These are phyloP conservation scores for Sporothrix dimorphospora DNA, from an alignment of 2,329 filamentous ascomycete genomes.

Conservation along the genomic window DNA sequence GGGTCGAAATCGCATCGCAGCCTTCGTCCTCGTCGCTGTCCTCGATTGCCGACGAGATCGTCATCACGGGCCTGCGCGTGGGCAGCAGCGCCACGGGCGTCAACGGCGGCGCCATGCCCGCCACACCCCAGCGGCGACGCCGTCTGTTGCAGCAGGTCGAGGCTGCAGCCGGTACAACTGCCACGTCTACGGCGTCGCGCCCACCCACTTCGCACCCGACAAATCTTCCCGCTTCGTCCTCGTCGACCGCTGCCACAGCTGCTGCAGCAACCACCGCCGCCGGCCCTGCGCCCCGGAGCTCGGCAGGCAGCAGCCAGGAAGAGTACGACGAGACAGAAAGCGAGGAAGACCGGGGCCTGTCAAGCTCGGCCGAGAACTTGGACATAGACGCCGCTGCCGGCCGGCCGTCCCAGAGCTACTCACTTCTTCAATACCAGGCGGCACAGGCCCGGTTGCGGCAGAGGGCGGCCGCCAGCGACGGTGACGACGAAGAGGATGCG, in stretches of 20 bases:
- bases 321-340: constrained; percentile 94
- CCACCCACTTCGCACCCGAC: constrained; percentile 1
- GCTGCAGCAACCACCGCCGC: constrained; percentile 39
- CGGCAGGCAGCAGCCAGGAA: constrained; percentile 76
- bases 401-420: constrained; percentile 36
- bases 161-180: not conserved
- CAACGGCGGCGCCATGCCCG: constrained; percentile 47
- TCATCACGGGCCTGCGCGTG: constrained; percentile 83
- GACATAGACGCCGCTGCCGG: constrained; percentile 44
- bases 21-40: constrained; percentile 93
- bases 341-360: constrained; percentile 73
- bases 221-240: not conserved
- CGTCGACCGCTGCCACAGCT: constrained; percentile 39
- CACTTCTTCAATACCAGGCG: constrained; percentile 26
- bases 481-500: constrained; percentile 47
- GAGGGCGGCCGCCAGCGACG: constrained; percentile 42
- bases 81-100: constrained; percentile 56
- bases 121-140: constrained; percentile 60
- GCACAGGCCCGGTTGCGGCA: constrained; percentile 18
- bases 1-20: constrained; percentile 91
- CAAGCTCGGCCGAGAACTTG: constrained; percentile 60
- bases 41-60: constrained; percentile 82
- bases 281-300: constrained; percentile 35
- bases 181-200: not conserved
- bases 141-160: constrained; percentile 48